Evolutionary conservation across 352 stramenopile genomes (phyloP).

Genomic region (Phytopythium oedochilum): DNA sequence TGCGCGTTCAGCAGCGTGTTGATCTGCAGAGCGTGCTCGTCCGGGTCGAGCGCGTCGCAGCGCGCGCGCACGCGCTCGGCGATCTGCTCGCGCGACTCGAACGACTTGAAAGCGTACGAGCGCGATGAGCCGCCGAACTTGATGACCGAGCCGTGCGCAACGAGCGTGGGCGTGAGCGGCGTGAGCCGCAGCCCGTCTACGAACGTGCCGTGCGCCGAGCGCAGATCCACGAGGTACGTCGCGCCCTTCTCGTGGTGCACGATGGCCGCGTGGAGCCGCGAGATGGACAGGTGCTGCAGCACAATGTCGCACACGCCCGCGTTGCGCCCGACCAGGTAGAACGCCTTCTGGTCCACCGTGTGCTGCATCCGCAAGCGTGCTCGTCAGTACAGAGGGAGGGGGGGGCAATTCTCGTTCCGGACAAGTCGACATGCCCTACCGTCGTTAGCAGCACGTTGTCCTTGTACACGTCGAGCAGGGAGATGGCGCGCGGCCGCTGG

Average conservation of each 20-base stretch:
- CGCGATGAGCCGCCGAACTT: slow-evolving; percentile 78
- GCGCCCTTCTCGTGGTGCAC: slow-evolving; percentile 72
- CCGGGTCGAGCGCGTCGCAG: slow-evolving; percentile 35
- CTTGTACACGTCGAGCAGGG: slow-evolving; percentile 79
- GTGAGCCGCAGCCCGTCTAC: slow-evolving; percentile 58
- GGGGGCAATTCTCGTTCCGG: too few relatives aligned
- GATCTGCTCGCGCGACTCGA: slow-evolving; percentile 76
- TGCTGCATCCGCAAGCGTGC: slow-evolving; percentile 25
- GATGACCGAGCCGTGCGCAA: slow-evolving; percentile 54
- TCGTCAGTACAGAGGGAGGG: background rate
- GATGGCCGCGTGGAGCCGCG: slow-evolving; percentile 63
- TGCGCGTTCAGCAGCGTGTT: slow-evolving; percentile 82
- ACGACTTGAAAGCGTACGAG: slow-evolving; percentile 80
- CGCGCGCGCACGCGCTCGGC: slow-evolving; percentile 44
- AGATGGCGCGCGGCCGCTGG: slow-evolving; percentile 48
- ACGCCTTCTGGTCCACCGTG: slow-evolving; percentile 70
- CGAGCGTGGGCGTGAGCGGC: slow-evolving; percentile 62
- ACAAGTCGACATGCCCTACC: slow-evolving; percentile 20
- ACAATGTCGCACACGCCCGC: slow-evolving; percentile 74
- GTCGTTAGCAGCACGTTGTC: slow-evolving; percentile 73
- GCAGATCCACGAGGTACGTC: slow-evolving; percentile 73
- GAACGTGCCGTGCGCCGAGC: slow-evolving; percentile 76
- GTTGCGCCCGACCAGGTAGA: slow-evolving; percentile 77
- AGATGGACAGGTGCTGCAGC: slow-evolving; percentile 82
- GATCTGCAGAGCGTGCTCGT: slow-evolving; percentile 61